Evolutionary conservation across 768 basidiomycete genomes (phyloP), one percentile per base, ranked within the genome.

Genomic region (Collybiopsis luxurians): DNA sequence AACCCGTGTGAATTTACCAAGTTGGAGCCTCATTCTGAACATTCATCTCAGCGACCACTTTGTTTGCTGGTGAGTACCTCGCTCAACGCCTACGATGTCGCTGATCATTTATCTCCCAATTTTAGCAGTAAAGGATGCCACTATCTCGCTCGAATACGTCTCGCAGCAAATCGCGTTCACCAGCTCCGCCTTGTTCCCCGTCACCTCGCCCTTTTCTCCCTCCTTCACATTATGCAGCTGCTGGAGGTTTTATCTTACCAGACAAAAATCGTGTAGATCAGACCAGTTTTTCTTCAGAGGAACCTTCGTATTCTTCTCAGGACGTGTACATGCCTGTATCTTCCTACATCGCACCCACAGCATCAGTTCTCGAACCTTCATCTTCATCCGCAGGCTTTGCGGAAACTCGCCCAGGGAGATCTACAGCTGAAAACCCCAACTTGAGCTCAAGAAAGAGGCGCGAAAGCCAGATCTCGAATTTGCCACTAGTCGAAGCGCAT

Each of bases 401-500:
- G 11, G 34, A 55, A 46, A 23, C 44, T 55, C 45, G 31, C 31
- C 11, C 45, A 9, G 42, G 50, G 23, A 60, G 44, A 64, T 46
- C 57, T 52, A 28, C 67, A 27, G 62, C 58, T 44, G 31, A 62
- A 13, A 56, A 34, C 31, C 31, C 31, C 5, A 13, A 34, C 31
- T 34, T n/a, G n/a, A n/a, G n/a, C n/a, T 56, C 60, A 40, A 61
- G 58, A 21, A 61, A 60, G 5, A 71, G 69, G 53, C 71, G 71
- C 34, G 69, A 73, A 60, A 82, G 78, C 59, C 73, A 80, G 52
- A 68, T 82, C 17, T 74, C 70, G 11, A 82, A 82, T 51, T 69
- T 89, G 3, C 82, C 85, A 5, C 72, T 84, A 26, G 66, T 89
- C 28, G 88, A 91, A 60, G 73, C 81, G 0, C 81, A 87, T 26